These are phyloP conservation scores for Rhodofomes roseus DNA, from an alignment of 1,284 basidiomycete genomes.

Conservation along the genomic window DNA sequence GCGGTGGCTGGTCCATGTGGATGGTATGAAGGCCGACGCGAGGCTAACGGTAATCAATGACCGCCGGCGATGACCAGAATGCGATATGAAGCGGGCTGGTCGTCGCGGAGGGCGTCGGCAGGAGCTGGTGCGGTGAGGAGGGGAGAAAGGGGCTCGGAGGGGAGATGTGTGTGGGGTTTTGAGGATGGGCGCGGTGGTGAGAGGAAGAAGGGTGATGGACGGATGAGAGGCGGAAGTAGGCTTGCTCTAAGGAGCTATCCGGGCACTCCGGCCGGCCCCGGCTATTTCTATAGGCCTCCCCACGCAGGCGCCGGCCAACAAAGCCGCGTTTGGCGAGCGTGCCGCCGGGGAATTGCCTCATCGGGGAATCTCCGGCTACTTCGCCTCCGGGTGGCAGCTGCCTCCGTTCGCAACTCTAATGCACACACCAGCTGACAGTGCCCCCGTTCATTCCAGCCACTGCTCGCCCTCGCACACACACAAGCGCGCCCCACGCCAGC, in stretches of 20 bases:
- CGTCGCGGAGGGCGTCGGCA: not conserved
- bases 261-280: constrained; percentile 1
- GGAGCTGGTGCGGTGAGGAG: too few species aligned
- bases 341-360: not conserved
- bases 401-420: not conserved
- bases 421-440: constrained; percentile 1
- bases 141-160: not conserved
- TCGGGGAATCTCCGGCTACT: constrained; percentile 6
- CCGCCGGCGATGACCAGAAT: constrained; percentile 1
- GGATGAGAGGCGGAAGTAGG: constrained; percentile 2
- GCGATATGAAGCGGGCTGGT: not conserved
- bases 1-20: constrained; percentile 7
- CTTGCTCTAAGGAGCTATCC: constrained; percentile 1
- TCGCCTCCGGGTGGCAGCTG: constrained; percentile 4
- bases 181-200: constrained; percentile 3
- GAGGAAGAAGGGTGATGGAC: not conserved
- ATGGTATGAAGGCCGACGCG: constrained; percentile 2
- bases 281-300: constrained; percentile 5
- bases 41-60: constrained; percentile 8
- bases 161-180: not conserved
- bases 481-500: not conserved
- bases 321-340: not conserved
- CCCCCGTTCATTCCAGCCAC: constrained; percentile 1
- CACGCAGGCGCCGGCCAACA: not conserved
- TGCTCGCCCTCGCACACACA: not conserved